These are phyloP conservation scores for Vanderwaltozyma yarrowii DNA, from an alignment of 805 yeast genomes.

Conservation along the genomic window DNA sequence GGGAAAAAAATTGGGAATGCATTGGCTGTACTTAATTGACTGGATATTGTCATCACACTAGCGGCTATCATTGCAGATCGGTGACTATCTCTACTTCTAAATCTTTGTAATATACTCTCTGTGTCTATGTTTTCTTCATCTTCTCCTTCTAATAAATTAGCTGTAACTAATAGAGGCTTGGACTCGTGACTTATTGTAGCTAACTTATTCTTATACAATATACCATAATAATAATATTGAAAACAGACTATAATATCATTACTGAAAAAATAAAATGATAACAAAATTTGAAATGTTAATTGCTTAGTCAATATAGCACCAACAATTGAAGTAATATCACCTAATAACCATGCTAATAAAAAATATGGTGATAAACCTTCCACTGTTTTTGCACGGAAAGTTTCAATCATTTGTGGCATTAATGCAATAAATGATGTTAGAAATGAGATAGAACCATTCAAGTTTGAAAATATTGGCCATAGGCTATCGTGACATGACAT, in stretches of 20 bases:
- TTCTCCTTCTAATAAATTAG: not conserved
- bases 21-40: slow-evolving; percentile 1
- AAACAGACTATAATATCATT: slow-evolving; percentile 59
- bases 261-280: slow-evolving; percentile 62
- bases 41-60: not conserved
- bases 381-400: slow-evolving; percentile 46
- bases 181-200: slow-evolving; percentile 28
- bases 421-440: slow-evolving; percentile 39
- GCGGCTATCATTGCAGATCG: not conserved
- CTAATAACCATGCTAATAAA: slow-evolving; percentile 36
- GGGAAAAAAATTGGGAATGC: slow-evolving; percentile 4
- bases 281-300: slow-evolving; percentile 64
- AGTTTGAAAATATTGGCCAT: slow-evolving; percentile 25
- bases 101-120: not conserved
- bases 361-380: slow-evolving; percentile 49
- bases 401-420: slow-evolving; percentile 48
- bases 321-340: slow-evolving; percentile 40
- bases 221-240: slow-evolving; percentile 63
- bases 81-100: slow-evolving; percentile 1
- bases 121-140: slow-evolving; percentile 2
- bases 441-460: slow-evolving; percentile 37
- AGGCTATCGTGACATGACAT: slow-evolving; percentile 6
- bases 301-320: slow-evolving; percentile 77
- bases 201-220: slow-evolving; percentile 23
- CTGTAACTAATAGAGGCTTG: slow-evolving; percentile 9